phyloP scores from a whole-genome alignment of 2,329 filamentous ascomycete genomes.

The Catunica adiposa region DNA sequence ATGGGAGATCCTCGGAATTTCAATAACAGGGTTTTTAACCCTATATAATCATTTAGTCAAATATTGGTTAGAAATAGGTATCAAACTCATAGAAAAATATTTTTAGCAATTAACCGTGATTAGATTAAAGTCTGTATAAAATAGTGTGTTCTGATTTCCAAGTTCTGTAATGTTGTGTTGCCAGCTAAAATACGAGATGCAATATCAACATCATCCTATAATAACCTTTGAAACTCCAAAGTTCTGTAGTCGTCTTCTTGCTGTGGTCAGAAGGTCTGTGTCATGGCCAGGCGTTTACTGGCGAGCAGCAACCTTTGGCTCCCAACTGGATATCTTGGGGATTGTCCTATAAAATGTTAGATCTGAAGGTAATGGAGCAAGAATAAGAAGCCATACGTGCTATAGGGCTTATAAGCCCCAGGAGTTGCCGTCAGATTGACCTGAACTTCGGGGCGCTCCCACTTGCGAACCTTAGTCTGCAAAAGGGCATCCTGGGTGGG shows the following conservation, averaged over 20 bases:
- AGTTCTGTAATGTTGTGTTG: no score
- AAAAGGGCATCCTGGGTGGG: slow-evolving; percentile 61
- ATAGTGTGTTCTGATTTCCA: no score
- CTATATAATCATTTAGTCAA: no score
- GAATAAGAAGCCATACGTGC: slow-evolving; percentile 51
- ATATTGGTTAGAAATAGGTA: no score
- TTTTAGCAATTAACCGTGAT: no score
- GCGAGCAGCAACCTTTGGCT: slow-evolving; percentile 26
- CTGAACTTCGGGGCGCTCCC: slow-evolving; percentile 57
- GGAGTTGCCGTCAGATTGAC: slow-evolving; percentile 61
- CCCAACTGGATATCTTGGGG: slow-evolving; percentile 37
- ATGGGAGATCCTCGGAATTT: no score
- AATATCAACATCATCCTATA: no score
- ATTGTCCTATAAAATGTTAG: slow-evolving; percentile 24
- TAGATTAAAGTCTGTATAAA: no score
- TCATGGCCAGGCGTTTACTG: not conserved
- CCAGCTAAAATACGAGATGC: no score
- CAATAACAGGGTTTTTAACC: no score
- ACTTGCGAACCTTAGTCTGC: slow-evolving; percentile 48
- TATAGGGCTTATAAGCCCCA: slow-evolving; percentile 83
- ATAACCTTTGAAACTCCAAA: not conserved
- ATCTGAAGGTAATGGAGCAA: not conserved
- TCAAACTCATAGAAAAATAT: no score
- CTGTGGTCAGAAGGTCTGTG: not conserved
- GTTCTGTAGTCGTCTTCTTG: not conserved